phyloP scores from a whole-genome alignment of 169 alveolate genomes.

The Cryptosporidium sp. region DNA sequence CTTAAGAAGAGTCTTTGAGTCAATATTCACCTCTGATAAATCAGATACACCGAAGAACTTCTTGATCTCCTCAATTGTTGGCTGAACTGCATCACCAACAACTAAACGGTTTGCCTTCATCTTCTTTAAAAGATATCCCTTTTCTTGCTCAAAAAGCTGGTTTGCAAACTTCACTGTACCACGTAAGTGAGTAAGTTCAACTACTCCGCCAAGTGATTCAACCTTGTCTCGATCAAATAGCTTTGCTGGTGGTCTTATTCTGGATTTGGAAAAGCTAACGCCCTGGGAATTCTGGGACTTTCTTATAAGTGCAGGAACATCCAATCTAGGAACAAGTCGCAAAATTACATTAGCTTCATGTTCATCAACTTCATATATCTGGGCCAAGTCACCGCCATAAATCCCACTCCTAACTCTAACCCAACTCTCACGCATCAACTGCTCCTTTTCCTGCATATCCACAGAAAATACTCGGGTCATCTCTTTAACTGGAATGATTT shows the following conservation, averaged over 20 bases:
- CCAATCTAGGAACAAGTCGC: slow-evolving; percentile 84
- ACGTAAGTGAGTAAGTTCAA: slow-evolving; percentile 86
- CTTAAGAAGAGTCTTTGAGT: slow-evolving; percentile 56
- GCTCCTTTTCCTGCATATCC: slow-evolving; percentile 80
- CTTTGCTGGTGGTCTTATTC: slow-evolving; percentile 80
- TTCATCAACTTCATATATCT: slow-evolving; percentile 86
- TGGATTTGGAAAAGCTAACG: slow-evolving; percentile 16
- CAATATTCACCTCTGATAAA: slow-evolving; percentile 76
- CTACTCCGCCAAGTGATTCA: slow-evolving; percentile 86
- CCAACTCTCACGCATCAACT: slow-evolving; percentile 85
- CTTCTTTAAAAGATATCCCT: slow-evolving; percentile 84
- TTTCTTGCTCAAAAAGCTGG: slow-evolving; percentile 83
- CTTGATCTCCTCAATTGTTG: slow-evolving; percentile 85
- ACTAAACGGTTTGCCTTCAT: slow-evolving; percentile 82
- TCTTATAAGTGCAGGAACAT: slow-evolving; percentile 63
- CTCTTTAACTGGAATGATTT: slow-evolving; percentile 86
- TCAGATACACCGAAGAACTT: slow-evolving; percentile 80
- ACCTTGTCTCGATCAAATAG: slow-evolving; percentile 85
- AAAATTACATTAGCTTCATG: slow-evolving; percentile 83
- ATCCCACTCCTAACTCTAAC: slow-evolving; percentile 86
- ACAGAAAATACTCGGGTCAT: slow-evolving; percentile 85
- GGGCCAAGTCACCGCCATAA: slow-evolving; percentile 87
- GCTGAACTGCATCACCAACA: slow-evolving; percentile 82
- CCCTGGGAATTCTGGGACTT: slow-evolving; percentile 30
- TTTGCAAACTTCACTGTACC: slow-evolving; percentile 87